Evolutionary conservation across 2,329 filamentous ascomycete genomes (phyloP).

Genomic region (Paramyrothecium sp.): DNA sequence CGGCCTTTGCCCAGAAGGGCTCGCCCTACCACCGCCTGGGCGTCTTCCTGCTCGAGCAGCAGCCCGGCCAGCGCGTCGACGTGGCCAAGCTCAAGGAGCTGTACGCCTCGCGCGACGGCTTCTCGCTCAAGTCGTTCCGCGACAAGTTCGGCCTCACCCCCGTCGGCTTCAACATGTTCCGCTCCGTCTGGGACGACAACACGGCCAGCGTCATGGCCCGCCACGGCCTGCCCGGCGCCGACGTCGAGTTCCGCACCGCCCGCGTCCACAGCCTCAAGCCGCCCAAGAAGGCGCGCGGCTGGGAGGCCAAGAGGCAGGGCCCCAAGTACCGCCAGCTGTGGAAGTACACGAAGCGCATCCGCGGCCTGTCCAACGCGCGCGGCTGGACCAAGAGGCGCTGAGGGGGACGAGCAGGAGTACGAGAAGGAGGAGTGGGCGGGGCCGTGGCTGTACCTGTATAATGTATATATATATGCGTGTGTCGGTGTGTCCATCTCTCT

Average conservation of each 20-base stretch:
- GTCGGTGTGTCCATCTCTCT: too few species aligned
- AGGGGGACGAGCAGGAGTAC: too few species aligned
- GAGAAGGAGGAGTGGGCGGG: too few species aligned
- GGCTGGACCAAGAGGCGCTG: slow-evolving; percentile 41
- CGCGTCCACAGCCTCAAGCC: slow-evolving; percentile 68
- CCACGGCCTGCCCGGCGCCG: slow-evolving; percentile 69
- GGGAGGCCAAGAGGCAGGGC: slow-evolving; percentile 65
- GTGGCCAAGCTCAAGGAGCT: slow-evolving; percentile 53
- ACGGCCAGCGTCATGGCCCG: slow-evolving; percentile 86
- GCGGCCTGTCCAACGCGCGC: slow-evolving; percentile 38
- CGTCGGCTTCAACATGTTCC: slow-evolving; percentile 85
- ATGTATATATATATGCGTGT: neutral
- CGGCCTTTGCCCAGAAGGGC: slow-evolving; percentile 86
- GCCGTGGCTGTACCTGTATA: neutral
- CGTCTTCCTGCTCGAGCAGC: slow-evolving; percentile 81
- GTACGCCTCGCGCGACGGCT: slow-evolving; percentile 59
- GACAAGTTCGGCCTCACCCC: slow-evolving; percentile 67
- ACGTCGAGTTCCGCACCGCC: slow-evolving; percentile 82
- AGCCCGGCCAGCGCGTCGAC: slow-evolving; percentile 57
- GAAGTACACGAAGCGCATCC: slow-evolving; percentile 64
- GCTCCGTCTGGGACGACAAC: slow-evolving; percentile 83
- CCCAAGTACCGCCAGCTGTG: slow-evolving; percentile 64
- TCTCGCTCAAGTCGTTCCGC: slow-evolving; percentile 73
- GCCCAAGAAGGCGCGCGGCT: slow-evolving; percentile 59
- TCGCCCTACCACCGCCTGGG: slow-evolving; percentile 86